Percentiles rank a stretch among this genome's conserved stretches.
These are phyloP conservation scores for Grigorovia jiainica DNA, from an alignment of 805 yeast species.

Conservation along the genomic window DNA sequence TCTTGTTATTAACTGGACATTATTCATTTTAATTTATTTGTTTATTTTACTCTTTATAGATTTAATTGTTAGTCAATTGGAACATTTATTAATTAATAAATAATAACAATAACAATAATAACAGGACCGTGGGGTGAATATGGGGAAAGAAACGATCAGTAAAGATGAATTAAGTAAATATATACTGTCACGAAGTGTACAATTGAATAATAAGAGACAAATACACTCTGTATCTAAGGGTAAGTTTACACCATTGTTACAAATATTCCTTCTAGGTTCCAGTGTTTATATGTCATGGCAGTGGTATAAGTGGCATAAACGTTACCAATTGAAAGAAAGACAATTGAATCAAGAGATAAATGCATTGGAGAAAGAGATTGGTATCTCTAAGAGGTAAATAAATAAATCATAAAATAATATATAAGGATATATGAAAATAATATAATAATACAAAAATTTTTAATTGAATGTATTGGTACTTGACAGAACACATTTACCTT, in stretches of 20 bases:
- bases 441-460: not conserved
- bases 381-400: not conserved
- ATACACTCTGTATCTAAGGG: no score
- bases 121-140: not conserved
- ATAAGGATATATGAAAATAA: not conserved
- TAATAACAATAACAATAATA: not conserved
- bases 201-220: not conserved
- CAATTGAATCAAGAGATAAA: slow-evolving; percentile 13
- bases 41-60: no score
- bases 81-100: no score
- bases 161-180: not conserved
- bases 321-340: slow-evolving; percentile 19
- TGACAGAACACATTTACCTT: slow-evolving; percentile 24
- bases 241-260: not conserved
- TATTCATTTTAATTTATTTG: no score
- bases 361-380: slow-evolving; percentile 15
- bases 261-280: slow-evolving; percentile 23
- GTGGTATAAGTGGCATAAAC: slow-evolving; percentile 24
- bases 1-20: not conserved
- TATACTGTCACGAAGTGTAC: not conserved
- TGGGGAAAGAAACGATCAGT: not conserved
- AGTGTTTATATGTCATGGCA: slow-evolving; percentile 22
- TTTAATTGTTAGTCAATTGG: no score
- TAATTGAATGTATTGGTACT: slow-evolving; percentile 12
- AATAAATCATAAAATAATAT: no score